These are phyloP conservation scores for Fusarium nodosum DNA, from an alignment of 2,329 filamentous ascomycete species.

Conservation along the genomic window DNA sequence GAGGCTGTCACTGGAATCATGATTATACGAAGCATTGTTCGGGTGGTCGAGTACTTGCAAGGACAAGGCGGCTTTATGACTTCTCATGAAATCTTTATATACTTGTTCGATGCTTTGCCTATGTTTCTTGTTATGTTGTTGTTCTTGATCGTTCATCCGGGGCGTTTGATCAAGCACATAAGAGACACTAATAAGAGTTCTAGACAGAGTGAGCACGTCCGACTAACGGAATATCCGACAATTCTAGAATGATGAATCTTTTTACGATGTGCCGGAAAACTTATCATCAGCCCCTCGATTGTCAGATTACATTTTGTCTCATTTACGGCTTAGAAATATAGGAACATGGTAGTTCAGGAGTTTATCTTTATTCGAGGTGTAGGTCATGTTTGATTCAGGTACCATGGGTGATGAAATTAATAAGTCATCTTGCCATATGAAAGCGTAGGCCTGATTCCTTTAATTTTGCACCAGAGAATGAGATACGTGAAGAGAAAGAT, in stretches of 20 bases:
- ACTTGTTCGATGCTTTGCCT: conserved; percentile 59
- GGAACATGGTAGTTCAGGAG: background rate
- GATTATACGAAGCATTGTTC: conserved; percentile 61
- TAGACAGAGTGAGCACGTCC: background rate
- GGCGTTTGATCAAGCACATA: background rate
- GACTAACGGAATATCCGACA: background rate
- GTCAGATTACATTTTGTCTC: background rate
- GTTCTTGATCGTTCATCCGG: conserved; percentile 45
- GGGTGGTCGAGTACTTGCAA: conserved; percentile 62
- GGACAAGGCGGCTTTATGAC: conserved; percentile 59
- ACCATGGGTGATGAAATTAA: no score
- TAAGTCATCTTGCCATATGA: no score
- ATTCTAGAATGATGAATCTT: fast-evolving
- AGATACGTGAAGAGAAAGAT: background rate
- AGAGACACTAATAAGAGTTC: background rate
- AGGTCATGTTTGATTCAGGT: background rate
- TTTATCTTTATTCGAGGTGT: background rate
- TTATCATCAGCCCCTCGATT: background rate
- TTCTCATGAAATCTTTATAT: conserved; percentile 58
- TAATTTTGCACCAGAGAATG: no score
- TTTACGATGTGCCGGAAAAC: fast-evolving
- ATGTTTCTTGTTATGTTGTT: conserved; percentile 59
- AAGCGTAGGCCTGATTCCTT: no score
- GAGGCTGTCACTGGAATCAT: conserved; percentile 57
- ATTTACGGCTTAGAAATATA: background rate